Conservation (phyloP, 2,329 filamentous ascomycete species). For the Colletotrichum magnum region DNA sequence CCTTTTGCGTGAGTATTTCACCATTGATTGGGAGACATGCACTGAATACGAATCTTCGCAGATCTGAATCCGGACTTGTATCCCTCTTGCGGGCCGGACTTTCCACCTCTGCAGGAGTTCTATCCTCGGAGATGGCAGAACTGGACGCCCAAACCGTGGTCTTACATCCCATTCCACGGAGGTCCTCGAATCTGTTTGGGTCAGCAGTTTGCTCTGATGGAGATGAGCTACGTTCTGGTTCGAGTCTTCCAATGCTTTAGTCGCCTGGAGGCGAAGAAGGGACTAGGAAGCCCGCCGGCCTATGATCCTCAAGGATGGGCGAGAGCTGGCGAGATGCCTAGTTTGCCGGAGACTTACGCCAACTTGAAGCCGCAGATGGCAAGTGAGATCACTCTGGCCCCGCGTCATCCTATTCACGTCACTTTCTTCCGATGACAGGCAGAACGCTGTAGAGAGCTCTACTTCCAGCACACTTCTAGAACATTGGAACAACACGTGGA, state of each 20-base stretch:
- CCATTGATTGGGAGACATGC: conserved; percentile 43
- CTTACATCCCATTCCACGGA: conserved; percentile 67
- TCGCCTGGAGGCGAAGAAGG: neutral
- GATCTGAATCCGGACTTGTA: neutral
- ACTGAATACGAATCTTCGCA: conserved; percentile 42
- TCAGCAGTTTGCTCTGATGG: conserved; percentile 8
- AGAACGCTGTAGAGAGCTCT: too few species aligned
- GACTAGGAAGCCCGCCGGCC: neutral
- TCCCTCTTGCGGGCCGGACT: conserved; percentile 45
- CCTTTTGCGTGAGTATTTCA: neutral
- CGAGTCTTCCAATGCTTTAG: conserved; percentile 48
- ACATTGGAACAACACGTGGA: too few species aligned
- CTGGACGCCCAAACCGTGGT: conserved; percentile 65
- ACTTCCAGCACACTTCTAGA: too few species aligned
- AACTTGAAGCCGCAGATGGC: conserved; percentile 2
- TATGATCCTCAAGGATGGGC: neutral
- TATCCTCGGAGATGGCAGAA: conserved; percentile 64
- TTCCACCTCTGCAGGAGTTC: conserved; percentile 9
- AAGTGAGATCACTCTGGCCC: conserved; percentile 11
- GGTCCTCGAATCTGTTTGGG: conserved; percentile 63
- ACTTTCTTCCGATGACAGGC: neutral
- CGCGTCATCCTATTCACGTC: neutral
- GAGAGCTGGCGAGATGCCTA: neutral
- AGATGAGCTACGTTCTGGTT: conserved; percentile 20
- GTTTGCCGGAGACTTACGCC: neutral